Evolutionary conservation across 2,329 filamentous ascomycete species (phyloP).

Genomic region (Apiospora kogelbergensis): DNA sequence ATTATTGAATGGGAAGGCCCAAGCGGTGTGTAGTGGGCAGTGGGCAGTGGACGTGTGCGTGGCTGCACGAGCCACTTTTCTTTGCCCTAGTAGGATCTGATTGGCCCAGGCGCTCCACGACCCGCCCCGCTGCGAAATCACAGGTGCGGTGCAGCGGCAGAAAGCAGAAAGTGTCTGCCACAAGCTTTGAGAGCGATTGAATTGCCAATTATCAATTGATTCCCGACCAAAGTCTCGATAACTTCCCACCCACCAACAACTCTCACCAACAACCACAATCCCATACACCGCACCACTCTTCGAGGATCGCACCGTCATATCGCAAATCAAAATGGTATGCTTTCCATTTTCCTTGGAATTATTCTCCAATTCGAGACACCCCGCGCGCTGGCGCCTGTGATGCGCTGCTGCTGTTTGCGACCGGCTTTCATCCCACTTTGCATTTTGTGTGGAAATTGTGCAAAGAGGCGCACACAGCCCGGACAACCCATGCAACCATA

Average conservation of each 20-base stretch:
- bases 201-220: conserved; percentile 19
- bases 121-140: background rate
- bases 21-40: conserved; percentile 5
- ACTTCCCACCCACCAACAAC: conserved; percentile 22
- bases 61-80: conserved; percentile 13
- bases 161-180: conserved; percentile 6
- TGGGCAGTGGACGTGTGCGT: conserved; percentile 6
- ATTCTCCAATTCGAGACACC: background rate
- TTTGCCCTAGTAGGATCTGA: conserved; percentile 13
- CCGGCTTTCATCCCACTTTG: conserved; percentile 2
- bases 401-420: background rate
- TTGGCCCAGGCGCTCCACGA: conserved; percentile 10
- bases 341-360: conserved; percentile 11
- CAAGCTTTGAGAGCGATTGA: conserved; percentile 18
- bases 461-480: background rate
- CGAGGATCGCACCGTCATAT: conserved; percentile 66
- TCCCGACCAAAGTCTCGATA: conserved; percentile 17
- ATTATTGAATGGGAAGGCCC: conserved; percentile 23
- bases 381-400: background rate
- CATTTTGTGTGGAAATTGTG: background rate
- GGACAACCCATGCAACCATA: background rate
- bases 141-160: background rate
- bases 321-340: conserved; percentile 58
- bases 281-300: conserved; percentile 46
- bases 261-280: conserved; percentile 22